Percentiles rank a stretch among this genome's conserved stretches.
Evolutionary conservation across 176 grass and related monocot genomes (phyloP).

Genomic region (Carex pumila): DNA sequence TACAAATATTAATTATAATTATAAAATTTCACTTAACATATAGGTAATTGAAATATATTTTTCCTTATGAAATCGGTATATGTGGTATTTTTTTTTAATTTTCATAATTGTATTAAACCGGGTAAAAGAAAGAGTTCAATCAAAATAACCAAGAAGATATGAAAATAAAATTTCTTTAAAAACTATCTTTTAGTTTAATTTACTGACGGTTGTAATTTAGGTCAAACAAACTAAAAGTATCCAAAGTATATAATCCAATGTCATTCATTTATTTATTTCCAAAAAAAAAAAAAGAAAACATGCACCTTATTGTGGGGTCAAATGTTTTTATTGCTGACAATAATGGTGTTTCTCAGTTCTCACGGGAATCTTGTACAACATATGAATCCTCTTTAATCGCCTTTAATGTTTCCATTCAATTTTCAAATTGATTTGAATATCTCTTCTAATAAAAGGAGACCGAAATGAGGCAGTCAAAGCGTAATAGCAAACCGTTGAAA

Average conservation of each 20-base stretch:
- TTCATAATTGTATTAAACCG: neutral
- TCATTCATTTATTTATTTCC: no score
- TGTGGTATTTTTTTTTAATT: no score
- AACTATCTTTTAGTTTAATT: no score
- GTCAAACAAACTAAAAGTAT: no score
- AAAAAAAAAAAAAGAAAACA: neutral
- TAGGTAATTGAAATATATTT: no score
- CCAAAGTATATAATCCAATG: no score
- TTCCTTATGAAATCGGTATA: no score
- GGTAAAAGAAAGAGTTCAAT: neutral
- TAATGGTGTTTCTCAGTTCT: slow-evolving; percentile 10
- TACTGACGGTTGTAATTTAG: neutral
- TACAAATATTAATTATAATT: no score
- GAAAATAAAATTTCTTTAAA: no score
- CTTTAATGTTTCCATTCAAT: neutral
- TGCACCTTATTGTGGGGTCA: neutral
- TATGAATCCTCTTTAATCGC: neutral
- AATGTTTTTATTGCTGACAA: neutral
- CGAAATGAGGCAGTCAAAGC: neutral
- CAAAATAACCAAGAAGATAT: no score
- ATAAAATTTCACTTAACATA: no score
- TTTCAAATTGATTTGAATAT: slow-evolving; percentile 25
- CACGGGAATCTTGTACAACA: neutral
- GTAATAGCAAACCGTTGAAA: neutral
- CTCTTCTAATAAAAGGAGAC: neutral